Evolutionary conservation across 2,329 filamentous ascomycete species (phyloP).

Genomic region (Botrytis deweyae): DNA sequence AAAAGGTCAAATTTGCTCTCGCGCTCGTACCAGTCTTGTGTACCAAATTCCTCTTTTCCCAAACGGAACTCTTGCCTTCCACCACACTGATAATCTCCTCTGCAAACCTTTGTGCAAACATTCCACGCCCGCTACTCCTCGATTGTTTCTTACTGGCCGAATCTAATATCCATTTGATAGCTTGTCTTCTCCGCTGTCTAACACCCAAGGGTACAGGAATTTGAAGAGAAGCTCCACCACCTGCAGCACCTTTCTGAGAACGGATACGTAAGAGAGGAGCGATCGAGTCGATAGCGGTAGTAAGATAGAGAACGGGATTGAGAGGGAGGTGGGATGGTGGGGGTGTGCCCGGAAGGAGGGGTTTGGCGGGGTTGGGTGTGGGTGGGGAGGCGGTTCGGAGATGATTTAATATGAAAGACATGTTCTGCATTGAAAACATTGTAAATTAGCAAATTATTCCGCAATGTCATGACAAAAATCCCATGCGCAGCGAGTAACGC

Average conservation of each 20-base stretch:
- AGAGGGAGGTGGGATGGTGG: conserved; percentile 78
- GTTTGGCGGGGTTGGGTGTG: conserved; percentile 66
- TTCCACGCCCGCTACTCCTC: conserved; percentile 66
- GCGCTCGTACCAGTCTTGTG: conserved; percentile 80
- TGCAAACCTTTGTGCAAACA: conserved; percentile 75
- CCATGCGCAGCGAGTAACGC: conserved; percentile 28
- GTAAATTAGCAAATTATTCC: background rate
- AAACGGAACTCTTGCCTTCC: conserved; percentile 79
- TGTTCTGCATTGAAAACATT: conserved; percentile 57
- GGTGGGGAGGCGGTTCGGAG: conserved; percentile 84
- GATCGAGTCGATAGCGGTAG: conserved; percentile 86
- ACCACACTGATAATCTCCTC: conserved; percentile 85
- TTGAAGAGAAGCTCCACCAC: conserved; percentile 81
- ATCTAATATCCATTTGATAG: conserved; percentile 87
- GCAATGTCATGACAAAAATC: background rate
- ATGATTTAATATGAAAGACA: conserved; percentile 77
- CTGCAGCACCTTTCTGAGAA: conserved; percentile 72
- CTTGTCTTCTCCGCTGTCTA: conserved; percentile 73
- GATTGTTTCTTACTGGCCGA: conserved; percentile 76
- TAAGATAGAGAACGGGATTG: conserved; percentile 86
- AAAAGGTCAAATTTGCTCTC: conserved; percentile 66
- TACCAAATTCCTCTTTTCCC: conserved; percentile 74
- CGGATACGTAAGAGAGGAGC: conserved; percentile 83
- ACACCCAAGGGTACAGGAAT: conserved; percentile 74
- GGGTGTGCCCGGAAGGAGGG: conserved; percentile 73